These are phyloP conservation scores for Thalia dealbata DNA, from an alignment of 176 grass and related monocot species.

Conservation along the genomic window DNA sequence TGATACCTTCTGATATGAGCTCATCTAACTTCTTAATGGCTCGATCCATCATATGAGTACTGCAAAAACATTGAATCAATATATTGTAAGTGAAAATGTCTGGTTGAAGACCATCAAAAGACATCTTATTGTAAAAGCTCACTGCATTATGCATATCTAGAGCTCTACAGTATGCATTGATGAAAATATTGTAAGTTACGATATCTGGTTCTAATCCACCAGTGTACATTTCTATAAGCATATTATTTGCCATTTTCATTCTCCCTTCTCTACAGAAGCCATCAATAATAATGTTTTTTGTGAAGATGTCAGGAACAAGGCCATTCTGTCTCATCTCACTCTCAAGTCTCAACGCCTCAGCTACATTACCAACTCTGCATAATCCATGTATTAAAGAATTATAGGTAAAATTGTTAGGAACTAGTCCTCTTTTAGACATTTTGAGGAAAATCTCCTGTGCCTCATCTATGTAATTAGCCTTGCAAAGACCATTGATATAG, in stretches of 20 bases:
- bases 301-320: conserved; percentile 83
- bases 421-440: conserved; percentile 61
- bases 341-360: conserved; percentile 48
- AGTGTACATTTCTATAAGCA: conserved; percentile 48
- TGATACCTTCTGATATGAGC: conserved; percentile 39
- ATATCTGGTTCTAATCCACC: conserved; percentile 61
- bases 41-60: conserved; percentile 49
- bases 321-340: conserved; percentile 64
- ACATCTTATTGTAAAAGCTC: conserved; percentile 68
- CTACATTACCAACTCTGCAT: conserved; percentile 49
- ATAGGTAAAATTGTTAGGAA: conserved; percentile 87
- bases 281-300: conserved; percentile 75
- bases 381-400: conserved; percentile 83
- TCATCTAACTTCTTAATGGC: conserved; percentile 64
- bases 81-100: conserved; percentile 98
- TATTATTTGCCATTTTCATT: conserved; percentile 43
- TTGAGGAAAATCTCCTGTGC: conserved; percentile 48
- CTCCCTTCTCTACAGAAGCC: conserved; percentile 71
- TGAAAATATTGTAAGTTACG: conserved; percentile 83
- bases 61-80: conserved; percentile 74
- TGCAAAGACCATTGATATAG: conserved; percentile 70
- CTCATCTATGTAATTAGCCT: conserved; percentile 46
- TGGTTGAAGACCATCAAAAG: conserved; percentile 56
- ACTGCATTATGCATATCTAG: conserved; percentile 51
- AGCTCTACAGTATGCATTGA: conserved; percentile 60